A percentile compares a stretch with the other conserved stretches of the same genome.
Evolutionary conservation across 2,329 filamentous ascomycete species (phyloP).

Genomic region (Fusarium buharicum): DNA sequence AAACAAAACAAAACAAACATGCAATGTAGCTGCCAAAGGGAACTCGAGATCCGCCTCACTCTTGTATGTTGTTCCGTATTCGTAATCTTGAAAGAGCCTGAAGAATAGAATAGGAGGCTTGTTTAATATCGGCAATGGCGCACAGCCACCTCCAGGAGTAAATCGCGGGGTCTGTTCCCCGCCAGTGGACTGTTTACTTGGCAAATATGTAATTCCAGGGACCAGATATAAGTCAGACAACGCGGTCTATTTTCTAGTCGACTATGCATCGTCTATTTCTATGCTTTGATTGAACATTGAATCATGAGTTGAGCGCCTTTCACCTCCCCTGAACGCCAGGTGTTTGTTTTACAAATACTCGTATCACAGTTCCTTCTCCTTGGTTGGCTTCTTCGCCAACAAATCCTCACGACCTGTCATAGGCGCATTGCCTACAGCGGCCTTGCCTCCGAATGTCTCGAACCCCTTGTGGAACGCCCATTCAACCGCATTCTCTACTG

Average conservation of each 20-base stretch:
- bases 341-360: slow-evolving; percentile 15
- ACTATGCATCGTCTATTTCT: slow-evolving; percentile 1
- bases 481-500: slow-evolving; percentile 91
- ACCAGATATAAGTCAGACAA: slow-evolving; percentile 2
- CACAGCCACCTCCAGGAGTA: slow-evolving; percentile 32
- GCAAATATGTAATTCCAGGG: slow-evolving; percentile 1
- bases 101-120: slow-evolving; percentile 6
- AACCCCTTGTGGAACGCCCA: slow-evolving; percentile 90
- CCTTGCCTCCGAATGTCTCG: slow-evolving; percentile 72
- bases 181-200: slow-evolving; percentile 5
- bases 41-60: neutral
- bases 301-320: slow-evolving; percentile 42
- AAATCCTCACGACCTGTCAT: slow-evolving; percentile 61
- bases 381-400: slow-evolving; percentile 53
- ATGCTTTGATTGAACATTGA: slow-evolving; percentile 8
- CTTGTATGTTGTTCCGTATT: neutral
- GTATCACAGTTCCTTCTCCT: slow-evolving; percentile 57
- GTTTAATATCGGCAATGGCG: neutral
- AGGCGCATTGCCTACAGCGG: slow-evolving; percentile 66
- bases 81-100: neutral
- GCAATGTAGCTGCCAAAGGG: neutral
- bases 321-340: slow-evolving; percentile 27
- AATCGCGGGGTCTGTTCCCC: slow-evolving; percentile 34
- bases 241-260: neutral
- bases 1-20: neutral